A percentile compares a stretch with the other conserved stretches of the same genome.
phyloP scores from a whole-genome alignment of 73 alveolate genomes.

The Breviolum minutum region DNA sequence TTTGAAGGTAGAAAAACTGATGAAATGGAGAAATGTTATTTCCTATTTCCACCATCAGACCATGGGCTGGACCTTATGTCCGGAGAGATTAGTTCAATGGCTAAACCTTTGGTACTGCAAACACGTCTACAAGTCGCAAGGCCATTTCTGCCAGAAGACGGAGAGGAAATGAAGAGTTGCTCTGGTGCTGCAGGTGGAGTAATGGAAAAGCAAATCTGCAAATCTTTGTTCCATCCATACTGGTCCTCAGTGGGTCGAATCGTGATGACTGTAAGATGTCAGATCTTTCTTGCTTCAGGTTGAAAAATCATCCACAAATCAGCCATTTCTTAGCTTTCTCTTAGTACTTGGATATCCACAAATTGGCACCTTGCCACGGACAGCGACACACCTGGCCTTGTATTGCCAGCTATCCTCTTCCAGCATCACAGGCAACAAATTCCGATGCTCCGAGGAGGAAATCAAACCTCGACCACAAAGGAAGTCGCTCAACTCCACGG shows the following conservation, averaged over 20 bases:
- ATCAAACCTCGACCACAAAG: constrained; percentile 70
- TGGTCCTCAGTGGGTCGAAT: constrained; percentile 6
- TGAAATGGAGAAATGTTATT: too few relatives aligned
- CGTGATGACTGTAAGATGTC: too few relatives aligned
- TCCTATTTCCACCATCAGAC: too few relatives aligned
- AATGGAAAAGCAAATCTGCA: constrained; percentile 24
- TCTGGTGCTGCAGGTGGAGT: constrained; percentile 30
- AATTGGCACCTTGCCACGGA: background rate
- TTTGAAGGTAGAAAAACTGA: background rate
- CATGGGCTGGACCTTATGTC: too few relatives aligned
- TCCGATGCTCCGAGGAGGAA: constrained; percentile 33
- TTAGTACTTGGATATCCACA: background rate
- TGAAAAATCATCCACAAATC: background rate
- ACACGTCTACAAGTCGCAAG: too few relatives aligned
- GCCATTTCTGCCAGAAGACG: background rate
- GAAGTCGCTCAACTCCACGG: constrained; percentile 43
- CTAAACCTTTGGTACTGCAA: too few relatives aligned
- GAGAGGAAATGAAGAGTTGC: constrained; percentile 38
- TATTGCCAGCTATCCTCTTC: constrained; percentile 78
- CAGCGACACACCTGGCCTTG: constrained; percentile 40
- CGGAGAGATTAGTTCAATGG: too few relatives aligned
- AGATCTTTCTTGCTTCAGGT: background rate
- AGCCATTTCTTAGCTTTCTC: background rate
- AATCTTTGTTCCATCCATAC: constrained; percentile 54
- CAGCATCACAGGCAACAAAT: constrained; percentile 37